Conservation (phyloP, 345 rosid species). For the Eucalyptus guilfoylei region DNA sequence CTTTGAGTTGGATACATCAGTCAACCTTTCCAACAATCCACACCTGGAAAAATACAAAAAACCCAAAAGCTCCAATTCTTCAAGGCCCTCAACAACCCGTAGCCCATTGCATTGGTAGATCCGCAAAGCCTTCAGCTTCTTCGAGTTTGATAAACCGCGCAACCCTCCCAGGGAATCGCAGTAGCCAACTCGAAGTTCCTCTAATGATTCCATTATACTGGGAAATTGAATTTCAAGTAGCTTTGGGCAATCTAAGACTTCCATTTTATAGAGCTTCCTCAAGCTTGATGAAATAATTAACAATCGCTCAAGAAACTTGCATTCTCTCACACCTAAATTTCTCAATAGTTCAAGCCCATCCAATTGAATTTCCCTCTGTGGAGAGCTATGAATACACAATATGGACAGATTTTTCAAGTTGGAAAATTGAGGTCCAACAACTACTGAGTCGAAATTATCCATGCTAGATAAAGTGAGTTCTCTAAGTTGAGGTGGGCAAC, state of each 20-base stretch:
- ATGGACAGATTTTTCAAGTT: neutral
- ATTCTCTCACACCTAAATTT: rapidly evolving
- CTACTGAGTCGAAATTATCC: rapidly evolving
- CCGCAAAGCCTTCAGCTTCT: neutral
- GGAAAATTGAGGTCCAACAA: neutral
- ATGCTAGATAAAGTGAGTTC: neutral
- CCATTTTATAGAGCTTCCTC: neutral
- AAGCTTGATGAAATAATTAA: neutral
- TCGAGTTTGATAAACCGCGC: neutral
- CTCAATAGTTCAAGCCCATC: neutral
- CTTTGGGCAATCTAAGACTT: neutral
- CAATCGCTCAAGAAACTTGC: neutral
- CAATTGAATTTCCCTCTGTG: neutral
- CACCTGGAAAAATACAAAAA: rapidly evolving
- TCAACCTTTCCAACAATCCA: neutral
- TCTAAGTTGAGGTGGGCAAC: neutral
- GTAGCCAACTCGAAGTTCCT: neutral
- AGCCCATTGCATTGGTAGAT: neutral
- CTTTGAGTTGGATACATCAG: neutral
- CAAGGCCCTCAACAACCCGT: neutral
- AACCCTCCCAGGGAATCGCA: neutral
- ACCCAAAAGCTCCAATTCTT: neutral
- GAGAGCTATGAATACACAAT: neutral
- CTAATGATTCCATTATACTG: neutral
- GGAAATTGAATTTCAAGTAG: neutral